A percentile compares a stretch with the other conserved stretches of the same genome.
Evolutionary conservation across 768 basidiomycete genomes (phyloP).

Genomic region (Podaxis carcinomalis): DNA sequence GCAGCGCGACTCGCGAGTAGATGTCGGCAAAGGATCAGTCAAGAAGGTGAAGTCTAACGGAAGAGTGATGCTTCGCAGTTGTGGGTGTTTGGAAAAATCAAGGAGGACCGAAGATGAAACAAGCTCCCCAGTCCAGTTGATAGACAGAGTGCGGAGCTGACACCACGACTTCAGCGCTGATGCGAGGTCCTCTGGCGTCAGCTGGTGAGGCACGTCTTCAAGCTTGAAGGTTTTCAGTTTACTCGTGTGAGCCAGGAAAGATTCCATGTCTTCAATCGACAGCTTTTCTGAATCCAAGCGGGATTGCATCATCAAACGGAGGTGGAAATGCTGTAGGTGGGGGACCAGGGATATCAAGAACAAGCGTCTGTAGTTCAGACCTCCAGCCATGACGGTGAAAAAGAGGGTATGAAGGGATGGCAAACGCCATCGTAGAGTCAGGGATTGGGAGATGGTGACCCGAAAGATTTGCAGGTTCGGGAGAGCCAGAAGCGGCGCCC

Average conservation of each 20-base stretch:
- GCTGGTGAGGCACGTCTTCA: background rate
- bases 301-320: background rate
- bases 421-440: background rate
- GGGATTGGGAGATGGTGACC: background rate
- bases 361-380: background rate
- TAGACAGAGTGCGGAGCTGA: background rate
- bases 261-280: background rate
- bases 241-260: background rate
- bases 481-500: background rate
- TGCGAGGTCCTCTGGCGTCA: background rate
- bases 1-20: background rate
- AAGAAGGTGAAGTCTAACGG: background rate
- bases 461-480: background rate
- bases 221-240: background rate
- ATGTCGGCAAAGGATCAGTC: background rate
- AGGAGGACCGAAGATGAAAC: background rate
- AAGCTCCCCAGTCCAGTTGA: background rate
- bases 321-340: background rate
- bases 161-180: background rate
- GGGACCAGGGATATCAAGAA: background rate
- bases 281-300: background rate
- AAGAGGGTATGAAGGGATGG: background rate
- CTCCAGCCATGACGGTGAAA: background rate
- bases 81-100: background rate
- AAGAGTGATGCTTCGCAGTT: background rate